These are phyloP conservation scores for Hymenoscyphus repandus DNA, from an alignment of 2,329 filamentous ascomycete species.

Conservation along the genomic window DNA sequence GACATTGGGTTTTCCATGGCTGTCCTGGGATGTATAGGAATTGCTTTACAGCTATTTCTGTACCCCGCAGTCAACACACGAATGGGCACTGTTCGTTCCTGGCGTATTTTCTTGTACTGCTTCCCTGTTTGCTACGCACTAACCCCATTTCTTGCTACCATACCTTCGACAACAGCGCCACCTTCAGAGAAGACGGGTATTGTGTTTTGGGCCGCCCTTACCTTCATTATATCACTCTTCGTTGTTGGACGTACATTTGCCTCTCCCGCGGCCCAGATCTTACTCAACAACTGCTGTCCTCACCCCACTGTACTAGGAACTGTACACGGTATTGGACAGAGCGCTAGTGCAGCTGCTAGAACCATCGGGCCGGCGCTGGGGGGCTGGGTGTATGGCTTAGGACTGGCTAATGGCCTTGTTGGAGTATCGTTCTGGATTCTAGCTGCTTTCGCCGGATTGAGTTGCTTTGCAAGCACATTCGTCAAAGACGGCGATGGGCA, in stretches of 20 bases:
- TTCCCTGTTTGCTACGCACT: conserved; percentile 67
- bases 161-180: conserved; percentile 41
- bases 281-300: conserved; percentile 58
- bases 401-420: conserved; percentile 50
- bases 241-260: conserved; percentile 69
- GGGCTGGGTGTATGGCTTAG: conserved; percentile 56
- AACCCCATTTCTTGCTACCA: conserved; percentile 64
- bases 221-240: conserved; percentile 51
- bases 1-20: conserved; percentile 75
- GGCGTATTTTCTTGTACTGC: conserved; percentile 61
- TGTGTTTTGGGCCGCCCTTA: conserved; percentile 24
- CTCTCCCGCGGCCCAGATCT: conserved; percentile 51
- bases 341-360: conserved; percentile 50
- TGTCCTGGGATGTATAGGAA: conserved; percentile 70
- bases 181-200: conserved; percentile 27
- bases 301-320: conserved; percentile 54
- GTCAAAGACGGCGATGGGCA: conserved; percentile 59
- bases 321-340: conserved; percentile 53
- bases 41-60: conserved; percentile 64
- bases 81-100: conserved; percentile 64
- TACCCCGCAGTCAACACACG: conserved; percentile 64
- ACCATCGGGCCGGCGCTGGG: conserved; percentile 56
- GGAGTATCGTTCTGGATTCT: conserved; percentile 41
- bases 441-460: conserved; percentile 47
- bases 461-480: conserved; percentile 44